phyloP scores from a whole-genome alignment of 2,329 filamentous ascomycete genomes.

The Exutisphaerella laricina region DNA sequence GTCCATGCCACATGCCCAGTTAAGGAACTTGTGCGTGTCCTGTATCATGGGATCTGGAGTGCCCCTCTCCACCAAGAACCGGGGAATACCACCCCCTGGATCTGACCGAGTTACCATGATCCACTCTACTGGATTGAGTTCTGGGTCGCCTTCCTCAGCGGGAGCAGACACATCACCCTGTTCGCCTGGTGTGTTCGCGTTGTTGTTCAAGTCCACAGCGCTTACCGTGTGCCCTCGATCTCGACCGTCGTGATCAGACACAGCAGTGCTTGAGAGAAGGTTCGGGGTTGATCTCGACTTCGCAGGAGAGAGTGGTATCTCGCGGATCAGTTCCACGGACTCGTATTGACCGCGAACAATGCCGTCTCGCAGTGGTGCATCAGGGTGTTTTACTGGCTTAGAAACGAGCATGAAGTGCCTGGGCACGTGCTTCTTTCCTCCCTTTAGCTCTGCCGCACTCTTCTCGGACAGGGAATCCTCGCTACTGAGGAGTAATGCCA shows the following conservation, averaged over 20 bases:
- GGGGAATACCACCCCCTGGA: slow-evolving; percentile 78
- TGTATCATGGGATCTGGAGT: slow-evolving; percentile 74
- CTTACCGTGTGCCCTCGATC: slow-evolving; percentile 39
- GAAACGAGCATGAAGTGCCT: slow-evolving; percentile 83
- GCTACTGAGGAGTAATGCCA: slow-evolving; percentile 70
- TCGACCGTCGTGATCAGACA: slow-evolving; percentile 4
- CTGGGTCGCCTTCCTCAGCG: slow-evolving; percentile 36
- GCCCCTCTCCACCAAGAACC: slow-evolving; percentile 85
- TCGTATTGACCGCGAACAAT: slow-evolving; percentile 84
- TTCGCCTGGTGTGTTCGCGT: slow-evolving; percentile 35
- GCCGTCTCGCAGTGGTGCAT: slow-evolving; percentile 62
- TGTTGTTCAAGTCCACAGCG: slow-evolving; percentile 36
- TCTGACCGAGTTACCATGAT: slow-evolving; percentile 88
- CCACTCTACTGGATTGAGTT: slow-evolving; percentile 72
- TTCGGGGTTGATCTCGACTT: slow-evolving; percentile 33
- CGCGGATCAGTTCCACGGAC: slow-evolving; percentile 83
- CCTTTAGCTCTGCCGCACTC: slow-evolving; percentile 32
- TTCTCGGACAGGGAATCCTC: slow-evolving; percentile 46
- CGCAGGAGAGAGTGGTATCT: slow-evolving; percentile 57
- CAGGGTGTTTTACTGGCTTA: slow-evolving; percentile 72
- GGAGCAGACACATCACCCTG: slow-evolving; percentile 24
- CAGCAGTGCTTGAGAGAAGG: slow-evolving; percentile 17
- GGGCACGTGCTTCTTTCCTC: slow-evolving; percentile 40
- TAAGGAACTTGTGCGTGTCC: slow-evolving; percentile 74
- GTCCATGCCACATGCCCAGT: slow-evolving; percentile 62